A percentile compares a stretch with the other conserved stretches of the same genome.
These are phyloP conservation scores for Gaeumannomyces sp. DNA, from an alignment of 2,329 filamentous ascomycete genomes.

Conservation along the genomic window DNA sequence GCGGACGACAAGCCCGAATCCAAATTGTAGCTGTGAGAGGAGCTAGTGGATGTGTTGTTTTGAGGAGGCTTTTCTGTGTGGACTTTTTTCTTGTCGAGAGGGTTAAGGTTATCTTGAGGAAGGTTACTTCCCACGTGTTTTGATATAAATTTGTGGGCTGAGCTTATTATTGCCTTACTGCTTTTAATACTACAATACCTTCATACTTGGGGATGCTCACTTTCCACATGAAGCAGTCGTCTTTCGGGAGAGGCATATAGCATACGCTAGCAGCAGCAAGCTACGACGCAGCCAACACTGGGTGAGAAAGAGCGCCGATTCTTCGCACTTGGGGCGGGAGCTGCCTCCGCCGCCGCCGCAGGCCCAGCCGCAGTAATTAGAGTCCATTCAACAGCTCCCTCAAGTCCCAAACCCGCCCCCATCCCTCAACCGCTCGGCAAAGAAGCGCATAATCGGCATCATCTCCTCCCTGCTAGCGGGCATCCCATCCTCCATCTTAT, in stretches of 20 bases:
- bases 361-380: too few relatives aligned
- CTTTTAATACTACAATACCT: not conserved
- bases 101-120: not conserved
- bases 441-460: constrained; percentile 81
- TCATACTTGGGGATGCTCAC: too few relatives aligned
- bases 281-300: too few relatives aligned
- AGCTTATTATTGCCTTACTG: not conserved
- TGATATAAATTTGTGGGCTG: not conserved
- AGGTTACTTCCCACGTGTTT: not conserved
- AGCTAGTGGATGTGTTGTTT: not conserved
- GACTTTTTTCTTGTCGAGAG: too few relatives aligned
- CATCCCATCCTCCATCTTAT: constrained; percentile 70
- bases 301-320: too few relatives aligned
- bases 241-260: too few relatives aligned
- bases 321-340: too few relatives aligned
- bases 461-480: constrained; percentile 79
- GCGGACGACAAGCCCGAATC: constrained; percentile 2
- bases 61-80: not conserved
- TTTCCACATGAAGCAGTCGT: too few relatives aligned
- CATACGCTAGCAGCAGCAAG: too few relatives aligned
- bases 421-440: constrained; percentile 56
- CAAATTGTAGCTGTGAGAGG: not conserved
- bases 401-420: not conserved
- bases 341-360: too few relatives aligned
- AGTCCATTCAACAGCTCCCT: too few relatives aligned